These are phyloP conservation scores for Pyrrhoderma noxium DNA, from an alignment of 1,284 basidiomycete species.

Conservation along the genomic window DNA sequence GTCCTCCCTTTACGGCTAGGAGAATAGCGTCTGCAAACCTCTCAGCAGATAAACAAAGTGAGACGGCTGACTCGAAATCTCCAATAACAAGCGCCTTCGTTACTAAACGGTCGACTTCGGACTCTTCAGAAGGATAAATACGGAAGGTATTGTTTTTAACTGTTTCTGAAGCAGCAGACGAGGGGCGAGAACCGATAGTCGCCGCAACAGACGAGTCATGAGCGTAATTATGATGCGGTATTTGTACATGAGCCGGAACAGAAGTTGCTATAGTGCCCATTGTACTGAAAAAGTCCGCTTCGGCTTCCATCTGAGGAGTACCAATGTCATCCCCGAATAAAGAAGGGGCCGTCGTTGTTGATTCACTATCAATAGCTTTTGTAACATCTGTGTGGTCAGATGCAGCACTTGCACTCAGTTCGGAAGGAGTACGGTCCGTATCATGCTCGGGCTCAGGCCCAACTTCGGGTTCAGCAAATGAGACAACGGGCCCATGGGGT, in stretches of 20 bases:
- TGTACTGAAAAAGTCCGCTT: conserved; percentile 87
- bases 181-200: conserved; percentile 81
- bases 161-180: conserved; percentile 73
- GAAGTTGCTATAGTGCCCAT: conserved; percentile 53
- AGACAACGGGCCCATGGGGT: conserved; percentile 64
- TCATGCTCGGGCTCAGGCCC: conserved; percentile 31
- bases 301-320: conserved; percentile 53
- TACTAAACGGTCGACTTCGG: conserved; percentile 82
- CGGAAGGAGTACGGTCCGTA: conserved; percentile 60
- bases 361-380: conserved; percentile 62
- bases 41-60: conserved; percentile 84
- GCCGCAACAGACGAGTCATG: conserved; percentile 86
- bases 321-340: conserved; percentile 83
- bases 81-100: conserved; percentile 93
- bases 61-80: conserved; percentile 90
- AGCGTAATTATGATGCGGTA: conserved; percentile 75
- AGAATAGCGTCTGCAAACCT: conserved; percentile 93
- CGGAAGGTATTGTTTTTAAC: conserved; percentile 78
- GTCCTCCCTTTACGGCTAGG: conserved; percentile 86
- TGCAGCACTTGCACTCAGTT: conserved; percentile 54
- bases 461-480: conserved; percentile 66
- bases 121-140: conserved; percentile 87
- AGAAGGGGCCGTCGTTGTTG: conserved; percentile 68
- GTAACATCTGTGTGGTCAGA: conserved; percentile 60
- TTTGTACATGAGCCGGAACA: conserved; percentile 50